Percentiles rank a stretch among this genome's conserved stretches.
Conservation (phyloP, 352 stramenopile genomes). For the Globisporangium iwayamae region DNA sequence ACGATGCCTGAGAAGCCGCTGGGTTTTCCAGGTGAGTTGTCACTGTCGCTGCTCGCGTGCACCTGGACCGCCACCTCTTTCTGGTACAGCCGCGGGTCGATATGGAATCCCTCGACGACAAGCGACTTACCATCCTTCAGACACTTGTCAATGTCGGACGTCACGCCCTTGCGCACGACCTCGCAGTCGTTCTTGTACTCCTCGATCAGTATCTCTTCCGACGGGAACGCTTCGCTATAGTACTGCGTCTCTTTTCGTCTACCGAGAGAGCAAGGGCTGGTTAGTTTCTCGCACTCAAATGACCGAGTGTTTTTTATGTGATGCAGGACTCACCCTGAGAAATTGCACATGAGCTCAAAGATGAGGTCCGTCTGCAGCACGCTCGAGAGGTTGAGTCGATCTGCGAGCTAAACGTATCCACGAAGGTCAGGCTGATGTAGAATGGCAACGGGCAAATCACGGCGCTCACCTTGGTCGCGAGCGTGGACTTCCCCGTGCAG, state of each 20-base stretch:
- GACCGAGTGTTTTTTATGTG: background rate
- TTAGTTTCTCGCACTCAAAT: background rate
- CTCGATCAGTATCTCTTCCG: slow-evolving; percentile 51
- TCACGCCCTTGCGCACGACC: slow-evolving; percentile 78
- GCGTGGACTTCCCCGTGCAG: slow-evolving; percentile 83
- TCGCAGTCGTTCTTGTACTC: slow-evolving; percentile 80
- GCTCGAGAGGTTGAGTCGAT: slow-evolving; percentile 84
- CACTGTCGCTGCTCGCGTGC: slow-evolving; percentile 15
- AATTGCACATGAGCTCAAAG: slow-evolving; percentile 90
- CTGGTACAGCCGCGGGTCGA: slow-evolving; percentile 84
- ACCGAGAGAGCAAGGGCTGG: background rate
- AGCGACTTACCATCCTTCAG: slow-evolving; percentile 88
- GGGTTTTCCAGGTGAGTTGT: slow-evolving; percentile 8
- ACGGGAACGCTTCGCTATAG: slow-evolving; percentile 52
- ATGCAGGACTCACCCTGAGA: slow-evolving; percentile 54
- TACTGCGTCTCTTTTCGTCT: slow-evolving; percentile 66
- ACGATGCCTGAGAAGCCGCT: slow-evolving; percentile 64
- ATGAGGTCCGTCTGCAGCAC: slow-evolving; percentile 86
- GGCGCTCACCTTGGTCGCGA: slow-evolving; percentile 73
- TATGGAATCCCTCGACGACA: slow-evolving; percentile 85
- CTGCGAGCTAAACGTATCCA: slow-evolving; percentile 45
- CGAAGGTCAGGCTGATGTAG: background rate
- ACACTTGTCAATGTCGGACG: slow-evolving; percentile 85
- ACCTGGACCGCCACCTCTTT: slow-evolving; percentile 46
- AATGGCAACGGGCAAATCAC: background rate